Evolutionary conservation across 2,329 filamentous ascomycete genomes (phyloP), one percentile per base, ranked within the genome.

Genomic region (Epichloe sibirici): DNA sequence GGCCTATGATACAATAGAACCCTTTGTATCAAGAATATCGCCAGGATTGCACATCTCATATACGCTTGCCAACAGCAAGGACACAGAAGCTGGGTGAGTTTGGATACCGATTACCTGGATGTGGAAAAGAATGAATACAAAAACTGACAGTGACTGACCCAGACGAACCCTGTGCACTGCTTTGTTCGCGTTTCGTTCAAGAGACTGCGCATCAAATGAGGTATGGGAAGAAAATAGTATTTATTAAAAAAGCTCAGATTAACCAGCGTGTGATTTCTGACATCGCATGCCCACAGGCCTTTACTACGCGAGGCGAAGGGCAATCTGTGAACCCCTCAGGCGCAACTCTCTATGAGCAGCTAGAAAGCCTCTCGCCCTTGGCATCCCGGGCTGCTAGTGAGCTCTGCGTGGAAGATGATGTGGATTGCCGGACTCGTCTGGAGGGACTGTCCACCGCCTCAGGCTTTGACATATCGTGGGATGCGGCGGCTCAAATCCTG

Each of bases 21-120:
- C 90, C 2, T 85, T 93, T 61, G 73, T 79, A 44, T 89, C 89
- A 49, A 79, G 86, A 54, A 68, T 90, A 13, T 82, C 88, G 2
- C 83, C 90, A 0, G 91, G 91, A 3, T 71, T 97, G 23, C 90
- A 96, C 71, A 73, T 90, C 28, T 86, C 86, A 61, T 90, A 84
- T 64, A 86, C 85, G 0, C 85, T 86, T 0, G 28, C 51, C 11
- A 52, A 51, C 28, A 43, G 56, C 43, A 31, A 44, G 52, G 53
- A 31, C 45, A 48, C 44, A 54, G 63, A 50, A 44, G 54, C 64
- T 64, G 56, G 44, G 62, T 62, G 38, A 46, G 48, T 50, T 34
- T n/a, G 21, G 40, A n/a, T 49, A 4, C 7, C 39, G 13, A 9
- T 23, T 31, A n/a, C 6, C 21, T 23, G 6, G 25, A 21, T 37